Evolutionary conservation across 2,329 filamentous ascomycete species (phyloP).

Genomic region (Westerdykella ornata): DNA sequence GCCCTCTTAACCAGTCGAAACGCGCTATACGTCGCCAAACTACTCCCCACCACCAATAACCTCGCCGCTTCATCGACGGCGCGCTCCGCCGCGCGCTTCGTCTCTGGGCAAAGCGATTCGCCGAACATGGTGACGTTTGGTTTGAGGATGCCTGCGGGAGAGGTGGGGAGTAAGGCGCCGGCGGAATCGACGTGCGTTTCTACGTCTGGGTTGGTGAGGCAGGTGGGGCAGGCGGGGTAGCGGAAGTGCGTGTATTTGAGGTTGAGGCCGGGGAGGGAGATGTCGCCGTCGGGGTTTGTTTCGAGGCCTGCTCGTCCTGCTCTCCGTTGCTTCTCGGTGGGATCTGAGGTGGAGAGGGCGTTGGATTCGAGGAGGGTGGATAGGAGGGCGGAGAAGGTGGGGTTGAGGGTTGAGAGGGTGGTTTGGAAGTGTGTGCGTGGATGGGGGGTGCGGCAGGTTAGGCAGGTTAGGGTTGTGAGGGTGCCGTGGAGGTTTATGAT

Average conservation of each 20-base stretch:
- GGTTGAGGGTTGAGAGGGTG: slow-evolving; percentile 71
- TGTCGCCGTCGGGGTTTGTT: slow-evolving; percentile 90
- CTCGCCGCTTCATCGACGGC: slow-evolving; percentile 67
- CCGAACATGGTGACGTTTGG: slow-evolving; percentile 96
- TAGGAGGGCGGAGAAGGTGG: slow-evolving; percentile 74
- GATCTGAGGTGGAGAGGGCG: slow-evolving; percentile 71
- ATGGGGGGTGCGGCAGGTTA: slow-evolving; percentile 66
- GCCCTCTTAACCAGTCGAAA: slow-evolving; percentile 84
- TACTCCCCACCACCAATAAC: slow-evolving; percentile 78
- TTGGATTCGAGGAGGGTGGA: slow-evolving; percentile 64
- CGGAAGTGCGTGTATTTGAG: slow-evolving; percentile 85
- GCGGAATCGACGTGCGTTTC: slow-evolving; percentile 60
- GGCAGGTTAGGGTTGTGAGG: slow-evolving; percentile 72
- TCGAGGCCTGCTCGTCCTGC: slow-evolving; percentile 57
- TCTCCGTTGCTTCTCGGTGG: slow-evolving; percentile 52
- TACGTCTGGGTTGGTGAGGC: slow-evolving; percentile 58
- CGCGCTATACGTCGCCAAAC: slow-evolving; percentile 88
- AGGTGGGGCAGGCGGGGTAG: slow-evolving; percentile 83
- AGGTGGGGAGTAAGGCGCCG: not conserved
- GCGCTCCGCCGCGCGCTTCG: slow-evolving; percentile 70
- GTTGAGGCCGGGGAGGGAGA: slow-evolving; percentile 78
- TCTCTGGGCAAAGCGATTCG: slow-evolving; percentile 65
- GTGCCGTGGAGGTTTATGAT: slow-evolving; percentile 82
- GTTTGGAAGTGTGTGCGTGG: slow-evolving; percentile 68
- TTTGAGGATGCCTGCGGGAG: slow-evolving; percentile 65